Conservation (phyloP, 495 filamentous ascomycete species). For the Hyaloscypha bicolor region DNA sequence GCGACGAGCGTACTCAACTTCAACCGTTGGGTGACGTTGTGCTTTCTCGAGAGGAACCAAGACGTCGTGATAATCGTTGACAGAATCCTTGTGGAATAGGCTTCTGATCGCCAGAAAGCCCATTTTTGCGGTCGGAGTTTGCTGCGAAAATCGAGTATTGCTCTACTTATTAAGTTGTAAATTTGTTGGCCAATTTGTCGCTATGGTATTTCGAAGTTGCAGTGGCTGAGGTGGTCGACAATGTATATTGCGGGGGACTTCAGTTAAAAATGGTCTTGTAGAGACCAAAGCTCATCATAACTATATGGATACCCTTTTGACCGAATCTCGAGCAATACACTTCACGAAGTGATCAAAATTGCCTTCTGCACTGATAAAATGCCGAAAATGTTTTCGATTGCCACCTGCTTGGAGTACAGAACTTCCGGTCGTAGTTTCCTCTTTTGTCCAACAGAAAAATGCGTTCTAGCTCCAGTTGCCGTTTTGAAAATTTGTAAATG, state of each 20-base stretch:
- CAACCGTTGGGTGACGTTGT: constrained; percentile 43
- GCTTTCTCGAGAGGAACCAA: constrained; percentile 51
- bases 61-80: constrained; percentile 46
- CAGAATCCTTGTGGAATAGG: constrained; percentile 36
- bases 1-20: constrained; percentile 39
- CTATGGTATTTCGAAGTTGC: background rate
- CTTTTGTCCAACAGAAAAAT: background rate
- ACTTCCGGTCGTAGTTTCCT: background rate
- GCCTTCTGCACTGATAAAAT: background rate
- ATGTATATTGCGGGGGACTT: background rate
- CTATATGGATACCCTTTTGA: background rate
- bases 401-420: background rate
- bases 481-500: background rate
- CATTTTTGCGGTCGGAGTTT: constrained; percentile 4
- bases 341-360: background rate
- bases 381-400: background rate
- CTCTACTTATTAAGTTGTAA: background rate
- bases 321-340: background rate
- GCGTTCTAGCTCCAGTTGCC: background rate
- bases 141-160: background rate
- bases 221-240: background rate
- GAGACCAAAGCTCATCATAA: background rate
- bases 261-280: background rate
- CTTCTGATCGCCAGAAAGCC: constrained; percentile 4
- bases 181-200: background rate